Evolutionary conservation across 768 basidiomycete species (phyloP).

Genomic region (Dioszegia aurantiaca): DNA sequence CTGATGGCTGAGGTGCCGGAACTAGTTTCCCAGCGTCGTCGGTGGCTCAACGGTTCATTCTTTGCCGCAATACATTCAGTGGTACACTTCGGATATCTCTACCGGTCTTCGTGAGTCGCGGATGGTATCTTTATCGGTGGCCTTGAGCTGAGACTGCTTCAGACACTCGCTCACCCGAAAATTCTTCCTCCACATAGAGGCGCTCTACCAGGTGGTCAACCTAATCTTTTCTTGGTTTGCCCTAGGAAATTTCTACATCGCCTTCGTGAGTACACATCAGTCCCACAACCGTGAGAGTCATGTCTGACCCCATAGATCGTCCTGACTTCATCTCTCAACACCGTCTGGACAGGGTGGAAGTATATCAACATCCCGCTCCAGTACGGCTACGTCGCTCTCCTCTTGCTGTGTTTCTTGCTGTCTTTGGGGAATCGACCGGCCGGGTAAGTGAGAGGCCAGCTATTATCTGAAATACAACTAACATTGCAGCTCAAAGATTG

Average conservation of each 20-base stretch:
- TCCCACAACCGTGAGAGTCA: neutral
- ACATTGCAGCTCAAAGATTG: constrained; percentile 63
- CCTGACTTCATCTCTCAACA: constrained; percentile 63
- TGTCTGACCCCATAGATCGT: constrained; percentile 7
- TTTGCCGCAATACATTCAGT: constrained; percentile 92
- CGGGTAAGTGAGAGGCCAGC: constrained; percentile 56
- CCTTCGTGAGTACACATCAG: constrained; percentile 57
- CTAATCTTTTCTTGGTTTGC: constrained; percentile 90
- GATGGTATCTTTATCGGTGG: too few relatives aligned
- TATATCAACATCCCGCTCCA: constrained; percentile 73
- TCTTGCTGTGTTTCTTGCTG: constrained; percentile 83
- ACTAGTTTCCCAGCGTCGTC: constrained; percentile 83
- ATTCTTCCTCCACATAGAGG: constrained; percentile 91
- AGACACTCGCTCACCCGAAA: constrained; percentile 73
- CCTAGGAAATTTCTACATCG: constrained; percentile 85
- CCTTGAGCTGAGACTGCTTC: constrained; percentile 16
- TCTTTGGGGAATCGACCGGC: constrained; percentile 88
- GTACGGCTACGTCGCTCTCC: constrained; percentile 81
- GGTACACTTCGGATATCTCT: constrained; percentile 91
- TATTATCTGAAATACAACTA: neutral
- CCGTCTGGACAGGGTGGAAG: constrained; percentile 55
- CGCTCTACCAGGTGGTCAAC: constrained; percentile 86
- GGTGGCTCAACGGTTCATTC: constrained; percentile 98
- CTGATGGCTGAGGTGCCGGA: too few relatives aligned
- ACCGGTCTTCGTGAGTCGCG: constrained; percentile 68